These are phyloP conservation scores for Sporobolomyces phaffii DNA, from an alignment of 768 basidiomycete species.

Conservation along the genomic window DNA sequence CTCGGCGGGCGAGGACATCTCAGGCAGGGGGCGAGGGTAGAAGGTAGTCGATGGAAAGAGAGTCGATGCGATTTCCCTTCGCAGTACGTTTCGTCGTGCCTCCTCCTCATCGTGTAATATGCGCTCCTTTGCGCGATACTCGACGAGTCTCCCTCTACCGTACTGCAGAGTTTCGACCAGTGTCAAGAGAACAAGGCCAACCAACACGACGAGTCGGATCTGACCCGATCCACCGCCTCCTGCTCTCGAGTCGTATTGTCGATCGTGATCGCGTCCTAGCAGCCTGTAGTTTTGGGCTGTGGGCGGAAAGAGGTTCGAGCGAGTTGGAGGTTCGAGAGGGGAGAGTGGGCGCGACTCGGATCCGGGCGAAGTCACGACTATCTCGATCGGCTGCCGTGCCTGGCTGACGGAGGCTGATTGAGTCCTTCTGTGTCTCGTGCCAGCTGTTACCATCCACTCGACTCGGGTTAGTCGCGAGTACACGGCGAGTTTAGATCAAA, in stretches of 20 bases:
- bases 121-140: background rate
- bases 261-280: background rate
- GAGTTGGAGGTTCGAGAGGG: background rate
- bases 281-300: too few relatives aligned
- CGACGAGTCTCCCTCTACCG: background rate
- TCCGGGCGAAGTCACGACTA: background rate
- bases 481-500: too few relatives aligned
- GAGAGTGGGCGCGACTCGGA: background rate
- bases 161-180: background rate
- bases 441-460: too few relatives aligned
- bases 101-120: background rate
- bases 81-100: background rate
- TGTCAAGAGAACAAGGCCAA: background rate
- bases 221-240: background rate
- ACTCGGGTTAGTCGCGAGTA: too few relatives aligned
- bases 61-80: background rate
- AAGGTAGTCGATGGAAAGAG: background rate
- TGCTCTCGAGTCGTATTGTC: background rate
- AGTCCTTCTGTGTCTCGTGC: conserved; percentile 1
- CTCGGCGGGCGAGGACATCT: background rate
- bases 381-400: background rate
- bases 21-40: background rate
- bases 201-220: too few relatives aligned
- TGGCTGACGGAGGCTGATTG: background rate
- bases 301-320: background rate